Evolutionary conservation across 2,329 filamentous ascomycete species (phyloP), one percentile per base, ranked within the genome.

Genomic region (Fusarium metavorans): DNA sequence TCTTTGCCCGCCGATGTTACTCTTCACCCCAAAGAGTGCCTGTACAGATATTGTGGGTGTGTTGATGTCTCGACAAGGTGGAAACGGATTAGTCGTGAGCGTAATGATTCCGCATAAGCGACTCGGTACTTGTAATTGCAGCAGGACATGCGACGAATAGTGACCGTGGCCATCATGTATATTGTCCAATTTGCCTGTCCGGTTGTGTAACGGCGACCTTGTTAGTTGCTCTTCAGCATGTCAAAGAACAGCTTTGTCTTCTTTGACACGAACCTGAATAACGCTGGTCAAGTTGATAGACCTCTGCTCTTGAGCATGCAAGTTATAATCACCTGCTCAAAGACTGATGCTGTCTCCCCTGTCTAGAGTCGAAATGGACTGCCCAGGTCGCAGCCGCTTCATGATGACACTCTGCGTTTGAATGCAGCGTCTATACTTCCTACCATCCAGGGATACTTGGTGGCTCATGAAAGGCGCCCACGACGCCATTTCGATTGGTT

Each of bases 401-500:
- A 14, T 35, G 20, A 20, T n/a, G 39, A 54, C 43, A 30, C 32
- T 63, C 60, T 37, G 43, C 43, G 57, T 54, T 43, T 66, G 61
- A 54, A 68, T 34, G 52, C 58, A 63, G 64, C 43, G 37, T 48
- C 11, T 57, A 25, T 52, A 58, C 30, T 58, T 66, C 64, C 34
- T 62, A 66, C 59, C 27, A 59, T 64, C 20, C 56, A 30, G 48
- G 45, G 60, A 57, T 41, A 43, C 39, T 45, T 64, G 48, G 43
- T 41, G 48, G 56, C 52, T 50, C 52, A 25, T 37, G 45, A 64
- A 50, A 68, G 39, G 62, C 68, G 74, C 65, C 59, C 64, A 62
- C 64, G 39, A 16, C 57, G 43, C 27, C 27, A n/a, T 30, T 52
- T 34, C 62, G 59, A 77, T 76, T 78, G 77, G 71, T 43, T 66